Percentiles rank a stretch among this genome's conserved stretches.
Conservation (phyloP, 2,329 filamentous ascomycete species). For the Colletotrichum lupini region DNA sequence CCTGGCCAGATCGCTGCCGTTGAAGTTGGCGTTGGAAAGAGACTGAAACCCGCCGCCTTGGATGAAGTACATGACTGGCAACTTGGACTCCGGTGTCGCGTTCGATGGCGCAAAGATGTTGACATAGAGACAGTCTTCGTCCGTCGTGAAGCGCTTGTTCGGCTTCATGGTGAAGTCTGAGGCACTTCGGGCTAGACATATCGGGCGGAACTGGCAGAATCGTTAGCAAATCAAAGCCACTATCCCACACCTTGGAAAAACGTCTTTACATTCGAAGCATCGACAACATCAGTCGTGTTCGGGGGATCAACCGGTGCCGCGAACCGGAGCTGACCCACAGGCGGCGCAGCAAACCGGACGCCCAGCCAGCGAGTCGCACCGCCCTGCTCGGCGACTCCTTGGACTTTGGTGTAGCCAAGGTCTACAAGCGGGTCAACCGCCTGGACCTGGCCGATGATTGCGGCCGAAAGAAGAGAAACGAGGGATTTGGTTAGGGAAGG, state of each 20-base stretch:
- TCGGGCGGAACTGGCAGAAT: conserved; percentile 17
- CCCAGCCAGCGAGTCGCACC: conserved; percentile 79
- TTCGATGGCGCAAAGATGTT: conserved; percentile 70
- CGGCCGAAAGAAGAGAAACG: conserved; percentile 27
- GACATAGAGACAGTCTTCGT: conserved; percentile 77
- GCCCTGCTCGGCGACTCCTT: conserved; percentile 58
- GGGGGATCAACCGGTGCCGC: conserved; percentile 67
- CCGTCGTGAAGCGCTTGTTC: conserved; percentile 40
- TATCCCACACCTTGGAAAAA: no score
- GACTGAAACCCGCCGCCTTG: conserved; percentile 71
- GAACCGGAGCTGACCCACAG: conserved; percentile 74
- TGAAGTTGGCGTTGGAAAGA: conserved; percentile 50
- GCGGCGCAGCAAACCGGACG: conserved; percentile 80
- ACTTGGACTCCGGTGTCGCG: conserved; percentile 58
- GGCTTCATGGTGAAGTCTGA: conserved; percentile 39
- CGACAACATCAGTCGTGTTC: conserved; percentile 6
- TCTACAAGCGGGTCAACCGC: conserved; percentile 56
- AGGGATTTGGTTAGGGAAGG: conserved; percentile 6
- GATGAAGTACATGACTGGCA: conserved; percentile 72
- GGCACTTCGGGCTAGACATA: conserved; percentile 29
- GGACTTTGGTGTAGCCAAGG: conserved; percentile 74
- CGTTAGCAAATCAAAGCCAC: neutral
- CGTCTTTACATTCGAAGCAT: conserved; percentile 4
- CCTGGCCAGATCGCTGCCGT: conserved; percentile 42
- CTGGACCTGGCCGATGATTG: conserved; percentile 20